phyloP scores from a whole-genome alignment of 1,284 basidiomycete genomes.

The Cutaneotrichosporon spelunceum region DNA sequence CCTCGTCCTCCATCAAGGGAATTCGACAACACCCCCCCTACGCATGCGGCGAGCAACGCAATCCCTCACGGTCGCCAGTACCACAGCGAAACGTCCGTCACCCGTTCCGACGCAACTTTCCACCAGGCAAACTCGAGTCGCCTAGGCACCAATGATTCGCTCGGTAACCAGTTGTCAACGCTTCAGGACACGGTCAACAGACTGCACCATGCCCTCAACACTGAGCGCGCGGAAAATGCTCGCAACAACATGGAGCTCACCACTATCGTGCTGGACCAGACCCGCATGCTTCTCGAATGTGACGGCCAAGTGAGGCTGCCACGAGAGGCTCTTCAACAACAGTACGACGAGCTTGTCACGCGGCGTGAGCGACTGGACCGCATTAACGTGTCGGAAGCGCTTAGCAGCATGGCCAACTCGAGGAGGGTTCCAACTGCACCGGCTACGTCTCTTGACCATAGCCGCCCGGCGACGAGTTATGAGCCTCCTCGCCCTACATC shows the following conservation, averaged over 20 bases:
- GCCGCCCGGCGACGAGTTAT: conserved; percentile 2
- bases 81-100: conserved; percentile 12
- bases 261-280: conserved; percentile 37
- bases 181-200: conserved; percentile 37
- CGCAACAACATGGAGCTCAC: conserved; percentile 33
- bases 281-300: conserved; percentile 15
- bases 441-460: neutral
- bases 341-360: conserved; percentile 6
- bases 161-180: conserved; percentile 28
- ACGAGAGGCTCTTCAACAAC: conserved; percentile 9
- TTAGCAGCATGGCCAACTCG: conserved; percentile 2
- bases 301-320: conserved; percentile 5
- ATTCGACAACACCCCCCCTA: neutral
- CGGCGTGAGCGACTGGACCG: conserved; percentile 7
- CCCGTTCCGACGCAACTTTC: conserved; percentile 31
- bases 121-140: conserved; percentile 22
- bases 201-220: conserved; percentile 30
- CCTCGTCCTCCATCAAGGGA: conserved; percentile 10
- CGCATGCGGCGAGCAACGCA: neutral
- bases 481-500: conserved; percentile 9
- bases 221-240: conserved; percentile 36
- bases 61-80: neutral
- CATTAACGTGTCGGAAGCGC: conserved; percentile 7
- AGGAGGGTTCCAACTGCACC: neutral
- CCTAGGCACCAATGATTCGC: conserved; percentile 19